Evolutionary conservation across 192 early-diverging fungal species (phyloP), one percentile per base, ranked within the genome.

Genomic region (Coemansia sp.): DNA sequence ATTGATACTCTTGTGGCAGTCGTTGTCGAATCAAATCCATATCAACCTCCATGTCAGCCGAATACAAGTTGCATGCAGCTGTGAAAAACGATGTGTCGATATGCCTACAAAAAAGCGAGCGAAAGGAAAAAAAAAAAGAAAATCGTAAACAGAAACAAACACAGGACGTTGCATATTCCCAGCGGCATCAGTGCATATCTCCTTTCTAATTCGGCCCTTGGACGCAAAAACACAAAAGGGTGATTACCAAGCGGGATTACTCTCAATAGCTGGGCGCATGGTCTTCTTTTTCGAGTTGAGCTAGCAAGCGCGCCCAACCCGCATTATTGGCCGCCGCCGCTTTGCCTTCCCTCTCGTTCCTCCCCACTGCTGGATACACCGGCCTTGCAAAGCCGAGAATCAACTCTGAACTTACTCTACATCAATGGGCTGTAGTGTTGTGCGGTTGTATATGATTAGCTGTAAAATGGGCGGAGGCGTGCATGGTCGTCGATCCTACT

Each of bases 381-480:
- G 25, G 25, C 25, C 25, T 25, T 25, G 25, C 25, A 25, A 50
- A 50, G 7, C 48, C 48, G 16, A n/a, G 48, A 50, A 50, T n/a
- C 48, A n/a, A n/a, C 12, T 4, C 7, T 44, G 40, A 39, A 70
- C 74, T 75, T 70, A 75, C 57, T 71, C 72, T 54, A 83, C 51
- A 37, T 70, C 58, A 2, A 77, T 53, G 25, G 54, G 72, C 40
- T 62, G 71, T n/a, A 68, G 44, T n/a, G 83, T 70, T 62, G 80
- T 38, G 12, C 84, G 63, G 72, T 89, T 68, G 43, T 77, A 78
- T 45, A 86, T 81, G 62, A 86, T 69, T 2, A 91, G 75, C 70
- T 88, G 86, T 12, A 89, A 61, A 64, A 91, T 87, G 7, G 88
- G 87, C 20, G 87, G 87, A 10, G 90, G 90, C 50, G 87, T 87